Evolutionary conservation across 352 stramenopile species (phyloP), one percentile per base, ranked within the genome.

Genomic region (Phytopythium aichiense): DNA sequence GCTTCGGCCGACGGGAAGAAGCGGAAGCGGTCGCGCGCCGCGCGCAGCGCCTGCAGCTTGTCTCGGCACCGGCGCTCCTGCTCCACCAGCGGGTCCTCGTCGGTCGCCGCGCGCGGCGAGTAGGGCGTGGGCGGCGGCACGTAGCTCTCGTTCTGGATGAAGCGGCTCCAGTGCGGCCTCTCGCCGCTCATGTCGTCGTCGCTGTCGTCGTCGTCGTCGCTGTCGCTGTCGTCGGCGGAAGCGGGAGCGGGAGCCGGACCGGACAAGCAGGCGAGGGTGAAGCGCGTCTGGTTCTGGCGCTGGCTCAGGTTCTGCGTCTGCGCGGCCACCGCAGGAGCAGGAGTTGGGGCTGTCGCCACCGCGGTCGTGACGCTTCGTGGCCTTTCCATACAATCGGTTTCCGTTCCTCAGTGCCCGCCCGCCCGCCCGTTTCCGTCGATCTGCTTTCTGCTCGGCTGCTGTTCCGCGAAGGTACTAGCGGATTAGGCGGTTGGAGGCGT

Each of bases 71-170:
- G 76, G 1, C 68, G 66, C 58, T 77, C 67, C 64, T 88, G 74
- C 40, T 81, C 68, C 45, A 75, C 64, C 20, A 93, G 72, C 54
- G 84, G 84, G 61, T 94, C 79, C 25, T 89, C 77, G 11, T 81
- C 76, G 7, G 73, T 56, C 20, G 64, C 63, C 0, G 69, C 60
- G 22, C 78, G 73, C 15, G 84, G 84, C 40, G 74, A 83, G 58
- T 90, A 92, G 43, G 84, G 77, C 18, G 84, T 89, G 16, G 84
- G 84, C 35, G 85, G 87, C 48, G 81, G 68, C 64, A 79, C 62
- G 63, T 80, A 91, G 49, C 68, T 75, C 66, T 77, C 64, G 49
- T 89, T 87, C 58, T 84, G 72, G 28, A 88, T 79, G 38, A 72
- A 64, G 31, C 64, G 63, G 59, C 74, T 77, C 74, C 74, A 86